Percentiles rank a stretch among this genome's conserved stretches.
Evolutionary conservation across 2,329 filamentous ascomycete species (phyloP).

Genomic region (Fusarium sp.): DNA sequence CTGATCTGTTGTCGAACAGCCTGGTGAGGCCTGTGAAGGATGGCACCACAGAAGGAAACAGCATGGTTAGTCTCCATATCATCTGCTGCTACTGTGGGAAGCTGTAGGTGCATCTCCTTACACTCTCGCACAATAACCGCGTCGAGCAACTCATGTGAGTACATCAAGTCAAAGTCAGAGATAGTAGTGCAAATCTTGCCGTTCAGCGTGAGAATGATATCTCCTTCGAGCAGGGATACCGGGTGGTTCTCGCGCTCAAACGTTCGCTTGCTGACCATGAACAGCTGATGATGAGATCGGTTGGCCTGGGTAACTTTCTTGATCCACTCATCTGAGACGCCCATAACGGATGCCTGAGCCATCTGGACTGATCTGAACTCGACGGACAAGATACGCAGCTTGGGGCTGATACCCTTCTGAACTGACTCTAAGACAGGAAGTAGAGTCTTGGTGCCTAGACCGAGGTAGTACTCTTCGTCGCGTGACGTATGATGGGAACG

Average conservation of each 20-base stretch:
- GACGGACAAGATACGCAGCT: slow-evolving; percentile 89
- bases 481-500: slow-evolving; percentile 81
- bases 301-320: slow-evolving; percentile 89
- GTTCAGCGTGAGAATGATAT: slow-evolving; percentile 92
- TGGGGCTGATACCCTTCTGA: slow-evolving; percentile 80
- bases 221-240: slow-evolving; percentile 82
- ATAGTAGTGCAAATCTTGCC: slow-evolving; percentile 93
- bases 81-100: slow-evolving; percentile 88
- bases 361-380: slow-evolving; percentile 97
- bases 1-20: slow-evolving; percentile 97
- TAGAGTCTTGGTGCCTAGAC: slow-evolving; percentile 87
- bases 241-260: slow-evolving; percentile 67
- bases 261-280: slow-evolving; percentile 95
- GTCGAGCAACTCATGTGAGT: slow-evolving; percentile 84
- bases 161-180: slow-evolving; percentile 96
- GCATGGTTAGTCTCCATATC: slow-evolving; percentile 93
- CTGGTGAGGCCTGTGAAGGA: slow-evolving; percentile 93
- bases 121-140: slow-evolving; percentile 89
- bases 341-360: slow-evolving; percentile 97
- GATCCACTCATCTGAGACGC: slow-evolving; percentile 96
- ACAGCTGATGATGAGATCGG: slow-evolving; percentile 92
- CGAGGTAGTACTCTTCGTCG: slow-evolving; percentile 96
- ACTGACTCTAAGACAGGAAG: slow-evolving; percentile 91
- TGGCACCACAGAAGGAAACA: slow-evolving; percentile 93
- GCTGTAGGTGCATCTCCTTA: slow-evolving; percentile 78